Evolutionary conservation across 2,329 filamentous ascomycete genomes (phyloP), one percentile per base, ranked within the genome.

Genomic region (Aureobasidium sp.): DNA sequence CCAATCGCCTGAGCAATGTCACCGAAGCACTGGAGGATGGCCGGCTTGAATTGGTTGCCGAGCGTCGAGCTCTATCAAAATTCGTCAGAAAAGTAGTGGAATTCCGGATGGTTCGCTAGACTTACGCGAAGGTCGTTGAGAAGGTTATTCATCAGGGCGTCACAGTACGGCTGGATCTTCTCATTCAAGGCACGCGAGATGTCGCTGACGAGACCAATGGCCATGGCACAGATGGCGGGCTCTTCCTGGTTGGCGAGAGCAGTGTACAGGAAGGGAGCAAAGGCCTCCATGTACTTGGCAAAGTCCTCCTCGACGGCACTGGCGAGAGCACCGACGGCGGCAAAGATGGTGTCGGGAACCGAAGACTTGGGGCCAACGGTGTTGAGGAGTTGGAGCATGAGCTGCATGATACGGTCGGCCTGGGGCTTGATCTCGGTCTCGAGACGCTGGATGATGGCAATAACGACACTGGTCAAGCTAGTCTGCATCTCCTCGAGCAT

Each of bases 401-500:
- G 84, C 68, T 90, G 84, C 93, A 99, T 99, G 74, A 97, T 95
- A 65, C 88, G 87, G 73, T 99, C 91, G 60, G 91, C 89, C 72
- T 93, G 90, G 17, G 93, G 91, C 64, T 85, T 84, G 67, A 99
- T 89, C 72, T 97, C 93, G 72, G 87, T 87, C 75, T 97, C 94
- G 27, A 99, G 81, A 61, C 94, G 87, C 74, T 90, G 87, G 63
- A 97, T 87, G 70, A 97, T 96, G 51, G 90, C 87, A 76, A 96
- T 86, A 53, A 97, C 80, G 42, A 97, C 94, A 58, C 90, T 95
- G 73, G 87, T 88, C 69, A 99, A 81, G 74, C 92, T 96, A 55
- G 92, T 96, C 78, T 97, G 94, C 84, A 99, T 95, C 75, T 99
- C 94, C 73, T 97, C 92, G 4, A 99, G 82, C 5, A 89, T 95